Evolutionary conservation across 78 protist genomes (phyloP).

Genomic region (Dictyostelium firmibasis): DNA sequence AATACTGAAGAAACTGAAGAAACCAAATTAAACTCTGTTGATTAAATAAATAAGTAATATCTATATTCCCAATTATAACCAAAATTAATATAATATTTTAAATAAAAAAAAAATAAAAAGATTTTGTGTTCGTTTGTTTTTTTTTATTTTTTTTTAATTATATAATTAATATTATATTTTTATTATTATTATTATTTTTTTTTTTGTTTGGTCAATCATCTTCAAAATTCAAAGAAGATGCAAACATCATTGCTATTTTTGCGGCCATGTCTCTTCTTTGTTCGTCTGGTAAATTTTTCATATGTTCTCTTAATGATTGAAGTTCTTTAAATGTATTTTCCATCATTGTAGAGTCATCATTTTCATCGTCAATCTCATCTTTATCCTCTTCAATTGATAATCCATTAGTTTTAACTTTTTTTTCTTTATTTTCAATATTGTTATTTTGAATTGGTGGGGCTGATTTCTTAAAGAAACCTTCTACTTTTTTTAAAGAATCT

Average conservation of each 20-base stretch:
- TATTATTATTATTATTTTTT: neutral
- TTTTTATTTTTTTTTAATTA: neutral
- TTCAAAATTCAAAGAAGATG: neutral
- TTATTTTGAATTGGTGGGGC: neutral
- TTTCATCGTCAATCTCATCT: constrained; percentile 1
- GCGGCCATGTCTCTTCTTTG: constrained; percentile 71
- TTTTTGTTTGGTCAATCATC: constrained; percentile 4
- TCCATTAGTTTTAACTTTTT: neutral
- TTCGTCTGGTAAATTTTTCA: constrained; percentile 43
- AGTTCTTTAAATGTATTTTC: constrained; percentile 38
- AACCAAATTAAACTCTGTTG: constrained; percentile 69
- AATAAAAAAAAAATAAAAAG: neutral
- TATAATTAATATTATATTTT: neutral
- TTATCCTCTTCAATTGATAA: constrained; percentile 1
- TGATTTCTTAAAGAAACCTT: neutral
- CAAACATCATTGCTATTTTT: constrained; percentile 64
- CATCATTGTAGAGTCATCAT: neutral
- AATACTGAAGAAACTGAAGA: constrained; percentile 1
- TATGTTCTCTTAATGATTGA: constrained; percentile 22
- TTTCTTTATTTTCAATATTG: neutral
- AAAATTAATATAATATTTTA: neutral
- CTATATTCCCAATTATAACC: neutral
- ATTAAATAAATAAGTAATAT: constrained; percentile 25
- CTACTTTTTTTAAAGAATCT: neutral
- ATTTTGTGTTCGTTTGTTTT: neutral